Percentiles rank a stretch among this genome's conserved stretches.
phyloP scores from a whole-genome alignment of 495 filamentous ascomycete genomes.

The Penicillium lividum region DNA sequence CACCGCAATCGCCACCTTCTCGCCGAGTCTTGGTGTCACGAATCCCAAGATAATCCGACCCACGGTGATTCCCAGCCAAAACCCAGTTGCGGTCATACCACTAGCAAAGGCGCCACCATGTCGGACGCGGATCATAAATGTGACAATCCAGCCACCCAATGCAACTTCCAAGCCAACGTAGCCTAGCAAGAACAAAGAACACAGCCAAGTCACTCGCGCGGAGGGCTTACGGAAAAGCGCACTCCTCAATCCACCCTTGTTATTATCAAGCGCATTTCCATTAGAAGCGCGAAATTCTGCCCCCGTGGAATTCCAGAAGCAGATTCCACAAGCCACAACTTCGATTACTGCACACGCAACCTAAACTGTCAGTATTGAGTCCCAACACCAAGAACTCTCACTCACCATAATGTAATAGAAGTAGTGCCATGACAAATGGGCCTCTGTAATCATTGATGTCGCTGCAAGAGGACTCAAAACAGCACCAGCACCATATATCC shows the following conservation, averaged over 20 bases:
- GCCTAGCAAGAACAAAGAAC: constrained; percentile 71
- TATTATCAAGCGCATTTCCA: constrained; percentile 30
- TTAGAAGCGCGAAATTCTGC: constrained; percentile 56
- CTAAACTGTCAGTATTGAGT: constrained; percentile 26
- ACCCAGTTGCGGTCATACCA: constrained; percentile 65
- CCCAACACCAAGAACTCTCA: not conserved
- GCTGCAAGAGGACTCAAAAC: constrained; percentile 58
- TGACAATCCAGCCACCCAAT: constrained; percentile 71
- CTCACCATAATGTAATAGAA: constrained; percentile 66
- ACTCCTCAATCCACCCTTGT: constrained; percentile 52
- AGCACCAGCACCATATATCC: constrained; percentile 58
- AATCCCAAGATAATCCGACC: constrained; percentile 63
- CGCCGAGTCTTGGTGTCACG: constrained; percentile 61
- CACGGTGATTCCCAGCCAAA: constrained; percentile 66
- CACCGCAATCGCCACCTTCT: constrained; percentile 58
- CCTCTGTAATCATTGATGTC: constrained; percentile 56
- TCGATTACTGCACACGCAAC: constrained; percentile 66
- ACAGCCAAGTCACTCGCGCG: constrained; percentile 69
- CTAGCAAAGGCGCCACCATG: constrained; percentile 54
- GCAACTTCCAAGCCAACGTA: constrained; percentile 88
- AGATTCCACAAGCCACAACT: constrained; percentile 46
- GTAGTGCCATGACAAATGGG: constrained; percentile 52
- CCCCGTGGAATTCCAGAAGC: constrained; percentile 72
- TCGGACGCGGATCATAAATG: constrained; percentile 63
- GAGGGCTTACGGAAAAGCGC: constrained; percentile 52